phyloP scores from a whole-genome alignment of 352 stramenopile species.

The Phytophthora pistaciae region DNA sequence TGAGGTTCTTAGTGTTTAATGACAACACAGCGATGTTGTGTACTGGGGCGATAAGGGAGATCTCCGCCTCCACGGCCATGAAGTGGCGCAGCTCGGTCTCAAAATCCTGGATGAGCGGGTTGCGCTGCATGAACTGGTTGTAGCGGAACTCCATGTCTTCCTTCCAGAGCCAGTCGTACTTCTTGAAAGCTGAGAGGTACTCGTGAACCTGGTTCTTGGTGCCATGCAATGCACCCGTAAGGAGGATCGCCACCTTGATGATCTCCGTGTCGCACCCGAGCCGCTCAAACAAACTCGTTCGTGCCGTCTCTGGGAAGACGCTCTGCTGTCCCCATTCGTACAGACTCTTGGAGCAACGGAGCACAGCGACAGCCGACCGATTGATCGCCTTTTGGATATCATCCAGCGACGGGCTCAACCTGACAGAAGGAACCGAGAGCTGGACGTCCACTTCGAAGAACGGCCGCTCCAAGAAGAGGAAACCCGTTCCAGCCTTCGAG shows the following conservation, averaged over 20 bases:
- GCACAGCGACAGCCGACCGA: constrained; percentile 74
- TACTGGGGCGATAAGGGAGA: constrained; percentile 79
- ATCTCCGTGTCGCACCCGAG: constrained; percentile 90
- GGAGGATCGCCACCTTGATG: constrained; percentile 88
- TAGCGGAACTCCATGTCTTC: constrained; percentile 91
- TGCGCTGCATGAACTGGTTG: constrained; percentile 87
- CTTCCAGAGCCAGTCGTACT: constrained; percentile 93
- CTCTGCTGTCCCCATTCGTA: constrained; percentile 85
- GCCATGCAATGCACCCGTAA: constrained; percentile 84
- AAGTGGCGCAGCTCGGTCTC: constrained; percentile 84
- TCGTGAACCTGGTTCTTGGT: constrained; percentile 90
- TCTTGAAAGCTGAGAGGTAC: constrained; percentile 85
- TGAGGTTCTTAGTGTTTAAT: constrained; percentile 90
- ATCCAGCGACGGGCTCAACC: constrained; percentile 82
- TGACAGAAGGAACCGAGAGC: constrained; percentile 81
- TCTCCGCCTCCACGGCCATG: constrained; percentile 82
- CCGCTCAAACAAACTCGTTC: constrained; percentile 82
- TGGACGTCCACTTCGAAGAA: constrained; percentile 92
- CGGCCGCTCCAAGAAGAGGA: constrained; percentile 84
- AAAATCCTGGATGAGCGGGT: constrained; percentile 86
- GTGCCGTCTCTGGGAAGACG: constrained; percentile 53
- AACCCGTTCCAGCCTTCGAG: constrained; percentile 79
- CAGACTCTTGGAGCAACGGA: constrained; percentile 85
- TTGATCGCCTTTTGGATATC: constrained; percentile 91
- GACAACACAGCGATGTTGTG: constrained; percentile 90